Evolutionary conservation across 2,329 filamentous ascomycete genomes (phyloP).

Genomic region (Beauveria sp.): DNA sequence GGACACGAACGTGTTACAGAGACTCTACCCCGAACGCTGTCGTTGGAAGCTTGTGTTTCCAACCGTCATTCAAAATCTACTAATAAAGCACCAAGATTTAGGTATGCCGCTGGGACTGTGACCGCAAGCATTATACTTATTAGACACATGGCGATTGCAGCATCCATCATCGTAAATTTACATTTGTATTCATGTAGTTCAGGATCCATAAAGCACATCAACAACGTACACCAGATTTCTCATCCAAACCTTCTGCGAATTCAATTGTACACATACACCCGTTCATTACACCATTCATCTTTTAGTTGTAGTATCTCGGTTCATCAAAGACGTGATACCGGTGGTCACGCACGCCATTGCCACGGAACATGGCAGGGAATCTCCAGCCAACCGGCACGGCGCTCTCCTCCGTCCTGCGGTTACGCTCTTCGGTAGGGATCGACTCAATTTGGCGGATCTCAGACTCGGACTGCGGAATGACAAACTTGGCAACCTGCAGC

Average conservation of each 20-base stretch:
- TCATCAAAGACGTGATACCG: constrained; percentile 93
- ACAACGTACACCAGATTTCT: neutral
- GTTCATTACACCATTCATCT: neutral
- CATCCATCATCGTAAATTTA: neutral
- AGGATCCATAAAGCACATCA: neutral
- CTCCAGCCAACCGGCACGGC: constrained; percentile 69
- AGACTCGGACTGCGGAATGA: constrained; percentile 60
- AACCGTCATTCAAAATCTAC: too few species aligned
- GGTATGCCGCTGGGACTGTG: too few species aligned
- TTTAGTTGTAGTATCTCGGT: constrained; percentile 60
- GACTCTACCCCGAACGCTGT: too few species aligned
- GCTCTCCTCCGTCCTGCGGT: constrained; percentile 55
- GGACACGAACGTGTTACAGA: too few species aligned
- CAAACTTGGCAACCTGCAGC: constrained; percentile 92
- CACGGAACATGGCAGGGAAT: constrained; percentile 80
- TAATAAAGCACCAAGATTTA: too few species aligned
- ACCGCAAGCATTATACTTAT: neutral
- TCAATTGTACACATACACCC: neutral
- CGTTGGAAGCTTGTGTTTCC: too few species aligned
- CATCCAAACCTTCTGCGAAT: neutral
- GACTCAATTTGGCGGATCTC: constrained; percentile 39
- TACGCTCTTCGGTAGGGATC: constrained; percentile 45
- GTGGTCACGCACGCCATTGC: constrained; percentile 81
- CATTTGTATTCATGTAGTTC: neutral
- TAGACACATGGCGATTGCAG: neutral